Evolutionary conservation across 2,329 filamentous ascomycete genomes (phyloP), one percentile per base, ranked within the genome.

Genomic region (Colletotrichum sp.): DNA sequence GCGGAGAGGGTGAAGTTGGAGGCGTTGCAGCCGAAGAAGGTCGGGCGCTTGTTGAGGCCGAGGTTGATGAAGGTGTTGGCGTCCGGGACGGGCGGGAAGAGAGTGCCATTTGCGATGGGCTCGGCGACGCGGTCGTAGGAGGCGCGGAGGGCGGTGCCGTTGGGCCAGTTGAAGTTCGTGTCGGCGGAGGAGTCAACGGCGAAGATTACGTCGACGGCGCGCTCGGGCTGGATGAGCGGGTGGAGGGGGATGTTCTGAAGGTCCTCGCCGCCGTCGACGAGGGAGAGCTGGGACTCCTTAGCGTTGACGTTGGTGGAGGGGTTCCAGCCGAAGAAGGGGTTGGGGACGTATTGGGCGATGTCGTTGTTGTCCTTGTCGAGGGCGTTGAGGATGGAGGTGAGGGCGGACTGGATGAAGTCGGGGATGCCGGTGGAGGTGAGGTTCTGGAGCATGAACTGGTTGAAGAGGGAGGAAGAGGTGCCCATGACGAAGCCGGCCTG

Each of bases 201-300:
- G 82, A 94, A 89, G 80, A 94, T 88, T 69, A 94, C 89, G 81
- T 93, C 91, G 77, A 94, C 87, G 74, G 85, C 82, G 71, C 91
- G 91, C 86, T 90, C 92, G 30, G 86, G 86, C 9, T 89, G 83
- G 71, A 88, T 83, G 36, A 88, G 94, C 3, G 86, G 95, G 82
- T 95, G 91, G 9, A 96, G 88, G 7, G 95, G 95, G 63, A 98
- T 90, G 83, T 97, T 97, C 81, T 98, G 94, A 2, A 90, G 83
- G 83, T 97, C 95, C 81, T 95, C 92, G 28, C 95, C 95, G 49
- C 95, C 95, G 79, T 98, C 95, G 15, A 96, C 95, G 5, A 98
- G 89, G 5, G 93, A 94, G 15, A 98, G 90, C 15, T 87, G 83
- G 9, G 88, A 85, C 3, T 86, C 28, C 86, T 90, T 36, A 83